A percentile compares a stretch with the other conserved stretches of the same genome.
Evolutionary conservation across 768 basidiomycete species (phyloP).

Genomic region (Tubosaeta sp.): DNA sequence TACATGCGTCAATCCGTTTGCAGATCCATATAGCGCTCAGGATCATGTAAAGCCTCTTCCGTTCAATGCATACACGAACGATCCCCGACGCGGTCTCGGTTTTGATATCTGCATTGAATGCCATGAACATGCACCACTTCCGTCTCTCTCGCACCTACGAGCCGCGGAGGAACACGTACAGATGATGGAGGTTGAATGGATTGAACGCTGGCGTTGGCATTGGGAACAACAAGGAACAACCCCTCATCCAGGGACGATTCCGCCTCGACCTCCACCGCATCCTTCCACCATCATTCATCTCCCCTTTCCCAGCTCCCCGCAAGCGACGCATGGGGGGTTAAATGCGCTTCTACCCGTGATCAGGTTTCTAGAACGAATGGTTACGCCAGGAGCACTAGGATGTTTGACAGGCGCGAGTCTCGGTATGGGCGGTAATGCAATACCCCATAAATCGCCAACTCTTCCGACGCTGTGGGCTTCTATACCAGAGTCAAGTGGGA

Average conservation of each 20-base stretch:
- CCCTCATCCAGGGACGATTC: conserved; percentile 26
- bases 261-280: conserved; percentile 64
- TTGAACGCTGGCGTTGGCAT: conserved; percentile 34
- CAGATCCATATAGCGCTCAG: conserved; percentile 10
- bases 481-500: conserved; percentile 14
- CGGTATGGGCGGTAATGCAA: conserved; percentile 1
- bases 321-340: conserved; percentile 50
- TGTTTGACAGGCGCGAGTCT: conserved; percentile 8
- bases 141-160: conserved; percentile 58
- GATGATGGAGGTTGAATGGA: conserved; percentile 66
- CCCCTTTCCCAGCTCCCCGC: conserved; percentile 68
- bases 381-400: conserved; percentile 41
- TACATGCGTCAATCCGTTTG: conserved; percentile 15
- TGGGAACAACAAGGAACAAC: conserved; percentile 19
- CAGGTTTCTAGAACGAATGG: conserved; percentile 62
- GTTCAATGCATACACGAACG: conserved; percentile 36
- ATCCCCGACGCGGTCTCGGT: conserved; percentile 52
- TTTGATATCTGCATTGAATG: conserved; percentile 89
- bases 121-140: conserved; percentile 76
- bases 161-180: conserved; percentile 73
- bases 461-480: conserved; percentile 15
- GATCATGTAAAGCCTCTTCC: conserved; percentile 26
- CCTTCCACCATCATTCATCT: conserved; percentile 70
- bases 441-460: conserved; percentile 6
- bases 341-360: conserved; percentile 59